Evolutionary conservation across 176 grass and related monocot species (phyloP), one percentile per base, ranked within the genome.

Genomic region (Chloris gayana): DNA sequence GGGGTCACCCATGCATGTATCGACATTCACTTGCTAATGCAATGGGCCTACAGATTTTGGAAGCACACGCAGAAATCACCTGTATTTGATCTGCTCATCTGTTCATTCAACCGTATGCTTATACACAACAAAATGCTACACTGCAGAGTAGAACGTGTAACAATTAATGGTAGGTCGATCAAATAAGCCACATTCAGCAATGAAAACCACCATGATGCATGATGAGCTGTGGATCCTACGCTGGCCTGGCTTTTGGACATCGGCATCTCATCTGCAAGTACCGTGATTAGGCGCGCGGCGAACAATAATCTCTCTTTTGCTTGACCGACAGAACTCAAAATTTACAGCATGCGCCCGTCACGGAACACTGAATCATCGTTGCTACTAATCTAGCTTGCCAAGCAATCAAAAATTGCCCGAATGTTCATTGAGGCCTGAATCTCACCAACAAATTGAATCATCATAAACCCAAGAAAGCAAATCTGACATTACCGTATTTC

Each of bases 11-110:
- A 18, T 38, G 9, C 27, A 24, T 47, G 26, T 10, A 47, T 49
- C 38, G 19, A 64, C 39, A 64, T 66, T 63, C 42, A 65, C 27
- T 77, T 77, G 6, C 58, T 64, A 78, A 66, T 34, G 6, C 6
- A 49, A 78, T 19, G 29, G 54, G 27, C 29, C 41, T 32, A 37
- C 10, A 37, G 7, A 37, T 7, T 8, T 22, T 49, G 12, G 39
- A 24, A 67, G 29, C 17, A 45, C 22, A 6, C 39, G 33, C 5
- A 47, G 14, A 34, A 54, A 38, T 37, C 50, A 74, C 51, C 14
- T 58, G 31, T 14, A 7, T 50, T 54, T n/a, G 34, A 38, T 22
- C 9, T 34, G 17, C 47, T 73, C 18, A 8, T 34, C 60, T 5
- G 5, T 63, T 63, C 27, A 12, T 63, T 18, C 70, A 14, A 17